A percentile compares a stretch with the other conserved stretches of the same genome.
Conservation (phyloP, 352 stramenopile genomes). For the Plasmopara viticola region DNA sequence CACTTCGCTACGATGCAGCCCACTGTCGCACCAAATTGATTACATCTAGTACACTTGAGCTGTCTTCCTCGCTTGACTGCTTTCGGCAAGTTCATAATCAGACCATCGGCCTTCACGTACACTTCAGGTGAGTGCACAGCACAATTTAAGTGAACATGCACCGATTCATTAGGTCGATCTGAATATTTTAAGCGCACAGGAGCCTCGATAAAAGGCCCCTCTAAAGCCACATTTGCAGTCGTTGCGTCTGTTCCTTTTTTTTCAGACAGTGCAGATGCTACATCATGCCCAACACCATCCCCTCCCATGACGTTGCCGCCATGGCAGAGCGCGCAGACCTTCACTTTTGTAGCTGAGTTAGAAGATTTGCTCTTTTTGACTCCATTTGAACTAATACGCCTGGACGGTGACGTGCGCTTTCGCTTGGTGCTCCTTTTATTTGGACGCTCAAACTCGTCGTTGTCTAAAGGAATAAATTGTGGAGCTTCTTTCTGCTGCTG, state of each 20-base stretch:
- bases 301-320: conserved; percentile 37
- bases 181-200: conserved; percentile 66
- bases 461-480: conserved; percentile 24
- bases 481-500: conserved; percentile 24
- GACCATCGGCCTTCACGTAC: conserved; percentile 71
- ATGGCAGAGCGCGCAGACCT: conserved; percentile 58
- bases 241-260: conserved; percentile 18
- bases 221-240: conserved; percentile 33
- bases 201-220: conserved; percentile 69
- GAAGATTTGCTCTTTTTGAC: conserved; percentile 24
- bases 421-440: conserved; percentile 22
- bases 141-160: conserved; percentile 79
- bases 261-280: conserved; percentile 1
- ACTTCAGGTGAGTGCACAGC: conserved; percentile 75
- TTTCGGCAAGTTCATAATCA: conserved; percentile 75
- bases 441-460: conserved; percentile 18
- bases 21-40: conserved; percentile 61
- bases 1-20: conserved; percentile 75
- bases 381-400: conserved; percentile 6
- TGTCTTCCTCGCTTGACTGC: conserved; percentile 75
- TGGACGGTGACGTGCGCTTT: conserved; percentile 21
- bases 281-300: conserved; percentile 4
- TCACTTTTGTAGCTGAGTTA: conserved; percentile 15
- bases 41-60: conserved; percentile 65
- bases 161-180: conserved; percentile 60